phyloP scores from a whole-genome alignment of 345 rosid species.

The Nasturtium officinale region DNA sequence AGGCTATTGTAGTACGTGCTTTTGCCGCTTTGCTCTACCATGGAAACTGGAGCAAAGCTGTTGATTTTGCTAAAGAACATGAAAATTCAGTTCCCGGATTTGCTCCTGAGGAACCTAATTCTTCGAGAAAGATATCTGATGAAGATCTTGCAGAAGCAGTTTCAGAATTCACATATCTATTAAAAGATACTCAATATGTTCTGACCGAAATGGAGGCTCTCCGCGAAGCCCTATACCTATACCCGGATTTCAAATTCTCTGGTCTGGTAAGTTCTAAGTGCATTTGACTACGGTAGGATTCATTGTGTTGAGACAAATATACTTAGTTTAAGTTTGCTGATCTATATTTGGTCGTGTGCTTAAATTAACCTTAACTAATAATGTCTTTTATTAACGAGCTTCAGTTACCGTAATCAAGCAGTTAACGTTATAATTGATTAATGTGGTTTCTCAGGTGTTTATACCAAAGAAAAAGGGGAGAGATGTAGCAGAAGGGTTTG shows the following conservation, averaged over 20 bases:
- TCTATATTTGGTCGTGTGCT: slow-evolving; percentile 10
- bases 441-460: slow-evolving; percentile 55
- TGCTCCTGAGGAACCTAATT: slow-evolving; percentile 63
- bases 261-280: slow-evolving; percentile 63
- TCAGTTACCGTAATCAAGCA: background rate
- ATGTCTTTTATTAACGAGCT: background rate
- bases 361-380: background rate
- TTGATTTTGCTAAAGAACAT: slow-evolving; percentile 59
- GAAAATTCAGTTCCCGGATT: slow-evolving; percentile 46
- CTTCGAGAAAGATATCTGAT: slow-evolving; percentile 54
- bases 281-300: background rate
- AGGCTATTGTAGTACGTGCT: slow-evolving; percentile 62
- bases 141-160: slow-evolving; percentile 64
- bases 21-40: slow-evolving; percentile 74
- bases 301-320: background rate
- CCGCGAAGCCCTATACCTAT: slow-evolving; percentile 45
- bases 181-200: slow-evolving; percentile 52
- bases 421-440: background rate
- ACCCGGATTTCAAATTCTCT: slow-evolving; percentile 48
- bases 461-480: slow-evolving; percentile 53
- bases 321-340: background rate
- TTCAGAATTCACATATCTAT: slow-evolving; percentile 53
- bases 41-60: slow-evolving; percentile 72
- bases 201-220: slow-evolving; percentile 48
- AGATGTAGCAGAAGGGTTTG: slow-evolving; percentile 49